These are phyloP conservation scores for Oenanthe sinensis DNA, from an alignment of 129 eudicot genomes.

Conservation along the genomic window DNA sequence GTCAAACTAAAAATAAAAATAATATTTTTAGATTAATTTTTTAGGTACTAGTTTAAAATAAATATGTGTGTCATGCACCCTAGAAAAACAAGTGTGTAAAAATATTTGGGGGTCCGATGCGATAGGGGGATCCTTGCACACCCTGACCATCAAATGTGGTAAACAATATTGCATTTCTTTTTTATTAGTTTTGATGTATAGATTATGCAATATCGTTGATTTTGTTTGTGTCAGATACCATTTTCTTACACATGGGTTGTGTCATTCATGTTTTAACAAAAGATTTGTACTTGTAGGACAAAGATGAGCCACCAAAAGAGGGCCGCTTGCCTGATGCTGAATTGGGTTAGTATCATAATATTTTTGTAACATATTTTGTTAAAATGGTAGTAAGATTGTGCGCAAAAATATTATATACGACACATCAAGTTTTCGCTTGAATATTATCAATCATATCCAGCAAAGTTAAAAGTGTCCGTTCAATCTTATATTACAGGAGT, in stretches of 20 bases:
- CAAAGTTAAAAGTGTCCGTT: background rate
- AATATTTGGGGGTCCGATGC: no score
- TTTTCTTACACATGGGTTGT: background rate
- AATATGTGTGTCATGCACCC: background rate
- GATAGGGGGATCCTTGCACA: background rate
- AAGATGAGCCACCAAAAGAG: conserved; percentile 51
- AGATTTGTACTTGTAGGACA: conserved; percentile 36
- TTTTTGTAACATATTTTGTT: background rate
- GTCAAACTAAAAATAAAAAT: no score
- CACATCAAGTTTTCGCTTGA: background rate
- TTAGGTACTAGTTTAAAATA: background rate
- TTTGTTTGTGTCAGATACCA: background rate
- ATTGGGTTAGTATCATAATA: conserved; percentile 33
- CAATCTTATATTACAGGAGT: conserved; percentile 28
- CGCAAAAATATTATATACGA: background rate
- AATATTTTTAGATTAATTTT: no score
- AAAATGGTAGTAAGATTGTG: background rate
- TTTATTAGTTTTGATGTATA: background rate
- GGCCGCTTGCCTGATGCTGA: conserved; percentile 96
- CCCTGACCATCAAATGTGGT: background rate
- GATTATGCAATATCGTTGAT: background rate
- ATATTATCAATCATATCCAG: background rate
- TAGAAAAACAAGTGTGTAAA: background rate
- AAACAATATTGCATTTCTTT: background rate
- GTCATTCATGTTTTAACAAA: background rate